These are phyloP conservation scores for Parachlorella kessleri DNA, from an alignment of 139 green algal genomes.

Conservation along the genomic window DNA sequence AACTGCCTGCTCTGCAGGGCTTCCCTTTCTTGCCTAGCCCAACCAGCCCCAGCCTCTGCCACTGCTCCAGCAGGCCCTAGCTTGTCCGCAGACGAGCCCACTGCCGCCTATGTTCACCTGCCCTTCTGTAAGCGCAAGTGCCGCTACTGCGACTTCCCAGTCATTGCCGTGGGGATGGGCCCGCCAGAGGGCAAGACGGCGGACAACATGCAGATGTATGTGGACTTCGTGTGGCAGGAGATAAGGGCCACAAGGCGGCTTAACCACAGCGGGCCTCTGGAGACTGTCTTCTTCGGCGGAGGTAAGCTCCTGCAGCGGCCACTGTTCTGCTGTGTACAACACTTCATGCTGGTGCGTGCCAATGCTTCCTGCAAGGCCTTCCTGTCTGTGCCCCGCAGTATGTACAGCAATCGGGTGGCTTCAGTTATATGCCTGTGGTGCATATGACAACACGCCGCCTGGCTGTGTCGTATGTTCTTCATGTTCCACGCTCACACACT, in stretches of 20 bases:
- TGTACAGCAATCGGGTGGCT: too few species aligned
- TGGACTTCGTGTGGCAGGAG: constrained; percentile 53
- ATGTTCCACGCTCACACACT: too few species aligned
- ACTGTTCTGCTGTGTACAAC: background rate
- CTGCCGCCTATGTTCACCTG: constrained; percentile 91
- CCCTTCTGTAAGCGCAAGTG: constrained; percentile 97
- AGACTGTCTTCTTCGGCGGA: constrained; percentile 92
- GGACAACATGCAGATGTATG: constrained; percentile 35
- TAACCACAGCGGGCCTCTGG: constrained; percentile 38
- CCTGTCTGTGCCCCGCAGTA: background rate
- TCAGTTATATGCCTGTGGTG: too few species aligned
- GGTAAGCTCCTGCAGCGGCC: constrained; percentile 26
- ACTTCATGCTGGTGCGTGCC: background rate
- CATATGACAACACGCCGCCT: too few species aligned
- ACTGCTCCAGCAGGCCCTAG: too few species aligned
- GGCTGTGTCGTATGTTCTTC: too few species aligned
- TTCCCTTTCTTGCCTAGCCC: too few species aligned
- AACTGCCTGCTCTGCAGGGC: too few species aligned
- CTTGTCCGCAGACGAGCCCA: too few species aligned
- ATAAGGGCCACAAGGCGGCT: constrained; percentile 56
- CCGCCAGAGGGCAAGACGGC: background rate
- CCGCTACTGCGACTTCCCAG: constrained; percentile 97
- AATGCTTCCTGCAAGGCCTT: background rate
- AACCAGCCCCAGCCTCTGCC: too few species aligned
- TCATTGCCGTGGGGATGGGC: constrained; percentile 67